phyloP scores from a whole-genome alignment of 2,329 filamentous ascomycete genomes.

The Alternaria tenuissima region DNA sequence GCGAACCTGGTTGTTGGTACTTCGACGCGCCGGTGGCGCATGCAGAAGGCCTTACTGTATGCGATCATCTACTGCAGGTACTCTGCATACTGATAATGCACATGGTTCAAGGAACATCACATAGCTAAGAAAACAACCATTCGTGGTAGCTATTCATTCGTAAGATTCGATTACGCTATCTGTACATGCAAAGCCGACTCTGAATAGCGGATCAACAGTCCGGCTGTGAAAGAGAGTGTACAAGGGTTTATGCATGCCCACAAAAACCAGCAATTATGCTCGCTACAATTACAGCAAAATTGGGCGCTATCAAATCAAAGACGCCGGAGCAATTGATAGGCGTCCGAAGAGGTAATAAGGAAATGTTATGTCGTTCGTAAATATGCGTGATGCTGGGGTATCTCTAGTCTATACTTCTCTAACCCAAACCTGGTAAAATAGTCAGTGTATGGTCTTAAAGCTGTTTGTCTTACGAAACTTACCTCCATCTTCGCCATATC shows the following conservation, averaged over 20 bases:
- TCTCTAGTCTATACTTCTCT: conserved; percentile 54
- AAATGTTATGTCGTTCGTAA: conserved; percentile 29
- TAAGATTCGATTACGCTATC: conserved; percentile 11
- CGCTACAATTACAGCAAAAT: conserved; percentile 44
- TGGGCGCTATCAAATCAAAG: conserved; percentile 17
- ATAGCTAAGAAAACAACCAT: background rate
- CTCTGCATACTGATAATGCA: background rate
- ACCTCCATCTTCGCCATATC: conserved; percentile 97
- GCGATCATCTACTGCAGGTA: background rate
- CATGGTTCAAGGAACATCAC: background rate
- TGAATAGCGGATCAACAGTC: conserved; percentile 47
- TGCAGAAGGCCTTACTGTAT: background rate
- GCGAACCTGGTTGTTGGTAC: conserved; percentile 1
- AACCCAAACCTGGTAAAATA: conserved; percentile 59
- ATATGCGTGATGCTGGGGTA: conserved; percentile 46
- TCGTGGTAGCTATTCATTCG: conserved; percentile 1
- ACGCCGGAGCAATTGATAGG: conserved; percentile 20
- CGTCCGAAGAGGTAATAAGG: conserved; percentile 16
- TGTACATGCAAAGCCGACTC: conserved; percentile 21
- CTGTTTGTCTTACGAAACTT: conserved; percentile 51
- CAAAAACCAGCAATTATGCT: conserved; percentile 31
- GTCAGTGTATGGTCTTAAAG: conserved; percentile 25
- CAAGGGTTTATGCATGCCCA: conserved; percentile 11
- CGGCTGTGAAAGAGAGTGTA: conserved; percentile 44
- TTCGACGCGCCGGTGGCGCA: conserved; percentile 1